Evolutionary conservation across 345 rosid genomes (phyloP), one percentile per base, ranked within the genome.

Genomic region (Pistacia atlantica): DNA sequence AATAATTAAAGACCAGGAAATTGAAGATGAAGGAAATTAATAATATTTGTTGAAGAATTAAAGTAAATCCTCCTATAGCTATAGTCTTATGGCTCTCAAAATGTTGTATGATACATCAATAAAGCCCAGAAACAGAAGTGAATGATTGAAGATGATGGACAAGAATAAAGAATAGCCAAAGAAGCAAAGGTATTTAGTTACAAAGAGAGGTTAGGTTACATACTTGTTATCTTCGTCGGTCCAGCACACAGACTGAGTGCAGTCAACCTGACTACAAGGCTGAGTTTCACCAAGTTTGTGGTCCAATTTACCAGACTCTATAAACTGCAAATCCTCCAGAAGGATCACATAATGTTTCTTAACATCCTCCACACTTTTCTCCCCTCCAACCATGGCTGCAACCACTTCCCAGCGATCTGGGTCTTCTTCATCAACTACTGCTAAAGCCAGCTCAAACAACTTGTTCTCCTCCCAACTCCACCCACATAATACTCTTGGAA

Each of bases 391-490:
- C 81, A 90, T 87, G 79, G 85, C 83, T 3, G 95, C 92, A 33
- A 90, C 90, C 59, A 79, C 85, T 54, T 87, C 86, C 95, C 92
- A 91, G 20, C 92, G 80, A 75, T 80, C 79, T 2, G 95, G 92
- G 76, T 87, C 78, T 69, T 71, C 66, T 65, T 91, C 92, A 76
- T 87, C 89, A 16, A 91, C 95, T 76, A 87, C 80, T 0, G 95
- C 92, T 69, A 91, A 78, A 73, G 92, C 92, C 78, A 89, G 67
- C 86, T 91, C 95, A 72, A 91, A 91, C 79, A 73, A 59, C 87
- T 91, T 89, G 90, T 91, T 91, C 82, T 91, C 95, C 77, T 89
- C 91, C 95, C 93, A 91, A 81, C 88, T 89, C 93, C 93, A 91
- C 37, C 87, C 90, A 75, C 83, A 79, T 60, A 78, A 72, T 69